Percentiles rank a stretch among this genome's conserved stretches.
These are phyloP conservation scores for Tolypocladium nubicola DNA, from an alignment of 2,329 filamentous ascomycete genomes.

Conservation along the genomic window DNA sequence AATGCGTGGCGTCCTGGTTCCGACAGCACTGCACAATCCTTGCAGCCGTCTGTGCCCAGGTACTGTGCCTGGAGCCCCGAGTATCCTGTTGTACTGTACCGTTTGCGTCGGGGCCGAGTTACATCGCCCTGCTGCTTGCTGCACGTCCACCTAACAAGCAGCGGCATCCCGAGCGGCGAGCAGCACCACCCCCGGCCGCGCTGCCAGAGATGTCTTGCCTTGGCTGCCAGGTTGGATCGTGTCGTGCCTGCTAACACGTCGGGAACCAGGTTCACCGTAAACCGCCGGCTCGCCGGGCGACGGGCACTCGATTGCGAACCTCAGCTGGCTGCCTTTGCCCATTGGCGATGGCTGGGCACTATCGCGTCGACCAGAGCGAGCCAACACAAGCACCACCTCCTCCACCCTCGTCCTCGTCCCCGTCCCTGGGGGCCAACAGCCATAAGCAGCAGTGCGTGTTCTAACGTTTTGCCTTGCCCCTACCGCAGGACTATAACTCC, in stretches of 20 bases:
- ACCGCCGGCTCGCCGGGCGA: not conserved
- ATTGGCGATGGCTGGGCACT: not conserved
- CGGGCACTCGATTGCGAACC: not conserved
- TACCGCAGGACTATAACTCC: slow-evolving; percentile 43
- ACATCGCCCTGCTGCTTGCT: slow-evolving; percentile 6
- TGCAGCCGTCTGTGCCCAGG: slow-evolving; percentile 7
- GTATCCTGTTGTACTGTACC: slow-evolving; percentile 12
- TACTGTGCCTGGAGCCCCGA: slow-evolving; percentile 9
- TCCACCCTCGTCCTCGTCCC: not conserved
- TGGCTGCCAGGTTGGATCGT: not conserved
- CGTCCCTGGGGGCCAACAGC: not conserved
- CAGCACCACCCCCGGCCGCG: slow-evolving; percentile 2
- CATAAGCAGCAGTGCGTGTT: slow-evolving; percentile 4
- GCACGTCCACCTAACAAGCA: slow-evolving; percentile 9
- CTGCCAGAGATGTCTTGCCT: slow-evolving; percentile 8
- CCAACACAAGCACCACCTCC: not conserved
- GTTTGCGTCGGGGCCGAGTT: slow-evolving; percentile 7
- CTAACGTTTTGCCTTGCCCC: slow-evolving; percentile 12
- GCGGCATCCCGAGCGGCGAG: slow-evolving; percentile 6
- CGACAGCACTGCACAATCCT: slow-evolving; percentile 10
- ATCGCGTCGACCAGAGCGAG: not conserved
- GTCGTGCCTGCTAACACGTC: slow-evolving; percentile 2
- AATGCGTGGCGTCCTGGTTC: slow-evolving; percentile 14
- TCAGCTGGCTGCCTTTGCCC: not conserved
- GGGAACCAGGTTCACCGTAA: slow-evolving; percentile 2